A percentile compares a stretch with the other conserved stretches of the same genome.
Conservation (phyloP, 176 grass and related monocot genomes). For the Triticum aestivum region IWGSC_CS_RefSeq_v2.1 NC_057796.1:53140333-53140832, state of each 20-base stretch:
- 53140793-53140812: too few relatives aligned
- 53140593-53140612: background rate
- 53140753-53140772: background rate
- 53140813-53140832: too few relatives aligned
- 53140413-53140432: constrained; percentile 74
- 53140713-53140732: background rate
- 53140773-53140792: too few relatives aligned
- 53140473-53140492: constrained; percentile 67
- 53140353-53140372: constrained; percentile 1
- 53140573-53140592: background rate
- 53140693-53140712: background rate
- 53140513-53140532: constrained; percentile 73
- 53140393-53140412: constrained; percentile 67
- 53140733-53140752: background rate
- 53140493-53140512: constrained; percentile 77
- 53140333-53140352: constrained; percentile 1
- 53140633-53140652: background rate
- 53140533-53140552: constrained; percentile 55
- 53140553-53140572: constrained; percentile 19
- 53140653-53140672: background rate
- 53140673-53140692: background rate
- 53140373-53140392: constrained; percentile 20
- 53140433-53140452: constrained; percentile 81
- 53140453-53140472: constrained; percentile 96
- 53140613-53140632: background rate